These are phyloP conservation scores for Puya raimondii DNA, from an alignment of 176 grass and related monocot species.

Conservation along the genomic window DNA sequence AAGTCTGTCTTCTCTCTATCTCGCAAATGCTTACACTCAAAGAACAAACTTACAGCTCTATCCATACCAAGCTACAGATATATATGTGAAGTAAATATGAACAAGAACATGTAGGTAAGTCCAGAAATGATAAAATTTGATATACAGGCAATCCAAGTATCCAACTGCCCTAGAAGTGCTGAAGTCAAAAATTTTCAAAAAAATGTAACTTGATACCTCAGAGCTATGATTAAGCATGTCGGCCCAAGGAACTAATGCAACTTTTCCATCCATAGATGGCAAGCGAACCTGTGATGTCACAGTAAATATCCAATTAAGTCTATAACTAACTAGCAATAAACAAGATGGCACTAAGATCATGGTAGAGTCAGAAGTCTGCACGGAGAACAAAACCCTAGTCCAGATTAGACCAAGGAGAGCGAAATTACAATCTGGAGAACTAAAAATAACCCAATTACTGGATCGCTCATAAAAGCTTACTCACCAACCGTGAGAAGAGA, in stretches of 20 bases:
- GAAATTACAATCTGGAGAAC: not conserved
- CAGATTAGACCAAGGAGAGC: not conserved
- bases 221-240: constrained; percentile 99
- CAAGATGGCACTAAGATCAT: not conserved
- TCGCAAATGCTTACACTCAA: too few relatives aligned
- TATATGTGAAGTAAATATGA: too few relatives aligned
- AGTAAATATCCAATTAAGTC: not conserved
- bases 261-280: constrained; percentile 85
- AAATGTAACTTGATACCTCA: constrained; percentile 49
- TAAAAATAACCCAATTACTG: constrained; percentile 5
- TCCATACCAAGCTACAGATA: not conserved
- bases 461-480: not conserved
- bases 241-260: constrained; percentile 97
- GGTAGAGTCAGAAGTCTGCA: not conserved
- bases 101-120: too few relatives aligned
- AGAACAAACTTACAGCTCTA: too few relatives aligned
- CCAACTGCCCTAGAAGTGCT: too few relatives aligned
- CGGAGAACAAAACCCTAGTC: not conserved
- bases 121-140: too few relatives aligned
- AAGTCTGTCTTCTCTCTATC: too few relatives aligned
- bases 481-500: constrained; percentile 97
- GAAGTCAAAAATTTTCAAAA: not conserved
- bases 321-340: not conserved
- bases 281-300: constrained; percentile 67
- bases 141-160: too few relatives aligned